These are phyloP conservation scores for Fraxinus excelsior DNA, from an alignment of 257 asterid genomes.

Conservation along the genomic window DNA sequence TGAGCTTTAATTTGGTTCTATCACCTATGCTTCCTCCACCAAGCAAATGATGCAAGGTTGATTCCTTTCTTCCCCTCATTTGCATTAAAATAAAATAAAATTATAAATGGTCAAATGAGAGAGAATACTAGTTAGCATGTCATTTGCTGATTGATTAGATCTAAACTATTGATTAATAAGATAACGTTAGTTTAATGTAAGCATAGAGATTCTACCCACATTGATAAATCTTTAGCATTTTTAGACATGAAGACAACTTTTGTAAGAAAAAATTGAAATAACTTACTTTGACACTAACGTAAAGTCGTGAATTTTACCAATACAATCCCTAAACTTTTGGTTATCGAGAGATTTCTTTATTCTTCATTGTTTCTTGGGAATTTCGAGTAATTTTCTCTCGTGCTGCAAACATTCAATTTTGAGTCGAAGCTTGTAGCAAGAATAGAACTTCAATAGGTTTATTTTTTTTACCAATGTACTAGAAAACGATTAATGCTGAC, in stretches of 20 bases:
- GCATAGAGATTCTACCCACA: not conserved
- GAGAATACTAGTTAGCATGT: constrained; percentile 3
- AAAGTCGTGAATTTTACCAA: not conserved
- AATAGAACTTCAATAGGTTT: not conserved
- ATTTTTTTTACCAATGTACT: not conserved
- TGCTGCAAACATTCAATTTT: not conserved
- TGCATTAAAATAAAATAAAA: too few relatives aligned
- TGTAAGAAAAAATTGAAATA: not conserved
- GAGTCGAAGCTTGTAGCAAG: not conserved
- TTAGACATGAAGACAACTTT: not conserved
- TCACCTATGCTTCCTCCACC: constrained; percentile 16
- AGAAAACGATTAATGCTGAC: not conserved
- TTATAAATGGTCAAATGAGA: constrained; percentile 10
- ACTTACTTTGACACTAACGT: not conserved
- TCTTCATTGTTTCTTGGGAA: not conserved
- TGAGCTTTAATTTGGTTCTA: not conserved
- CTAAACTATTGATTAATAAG: not conserved
- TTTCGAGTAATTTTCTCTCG: not conserved
- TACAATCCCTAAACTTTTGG: not conserved
- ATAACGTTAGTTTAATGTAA: not conserved
- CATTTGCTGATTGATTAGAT: not conserved
- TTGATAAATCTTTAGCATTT: not conserved
- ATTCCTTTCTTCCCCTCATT: not conserved
- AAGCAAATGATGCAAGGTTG: constrained; percentile 1
- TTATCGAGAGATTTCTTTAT: not conserved